phyloP scores from a whole-genome alignment of 768 basidiomycete species.

The Naganishia kalamii region DNA sequence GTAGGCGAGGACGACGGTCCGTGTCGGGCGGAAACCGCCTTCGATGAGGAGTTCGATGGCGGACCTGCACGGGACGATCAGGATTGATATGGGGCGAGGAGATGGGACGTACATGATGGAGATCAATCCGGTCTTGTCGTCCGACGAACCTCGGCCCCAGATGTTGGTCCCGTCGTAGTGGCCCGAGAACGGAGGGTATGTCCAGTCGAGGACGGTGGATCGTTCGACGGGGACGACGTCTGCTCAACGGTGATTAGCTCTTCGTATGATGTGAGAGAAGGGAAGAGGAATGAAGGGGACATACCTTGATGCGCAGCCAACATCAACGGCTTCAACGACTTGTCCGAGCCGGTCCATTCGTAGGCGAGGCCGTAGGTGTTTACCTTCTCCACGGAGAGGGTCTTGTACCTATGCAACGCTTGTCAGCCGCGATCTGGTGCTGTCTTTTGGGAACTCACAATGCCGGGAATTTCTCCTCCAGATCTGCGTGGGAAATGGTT shows the following conservation, averaged over 20 bases:
- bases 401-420: constrained; percentile 52
- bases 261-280: background rate
- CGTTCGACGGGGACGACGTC: constrained; percentile 43
- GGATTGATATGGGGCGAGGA: background rate
- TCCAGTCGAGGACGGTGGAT: constrained; percentile 32
- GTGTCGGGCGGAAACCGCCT: constrained; percentile 27
- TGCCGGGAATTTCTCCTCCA: constrained; percentile 58
- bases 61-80: constrained; percentile 25
- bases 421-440: background rate
- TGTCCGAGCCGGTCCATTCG: constrained; percentile 63
- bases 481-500: constrained; percentile 39
- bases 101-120: constrained; percentile 33
- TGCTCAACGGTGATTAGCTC: constrained; percentile 3
- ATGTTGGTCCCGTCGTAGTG: constrained; percentile 36
- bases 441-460: constrained; percentile 48
- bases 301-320: constrained; percentile 44
- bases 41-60: constrained; percentile 39
- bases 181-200: constrained; percentile 36
- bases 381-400: constrained; percentile 59
- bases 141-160: constrained; percentile 43
- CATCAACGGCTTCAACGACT: constrained; percentile 62
- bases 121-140: constrained; percentile 42
- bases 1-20: constrained; percentile 37
- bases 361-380: constrained; percentile 69
- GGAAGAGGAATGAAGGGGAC: background rate